Percentiles rank a stretch among this genome's conserved stretches.
Evolutionary conservation across 495 filamentous ascomycete genomes (phyloP).

Genomic region (Penicillium antarcticum): DNA sequence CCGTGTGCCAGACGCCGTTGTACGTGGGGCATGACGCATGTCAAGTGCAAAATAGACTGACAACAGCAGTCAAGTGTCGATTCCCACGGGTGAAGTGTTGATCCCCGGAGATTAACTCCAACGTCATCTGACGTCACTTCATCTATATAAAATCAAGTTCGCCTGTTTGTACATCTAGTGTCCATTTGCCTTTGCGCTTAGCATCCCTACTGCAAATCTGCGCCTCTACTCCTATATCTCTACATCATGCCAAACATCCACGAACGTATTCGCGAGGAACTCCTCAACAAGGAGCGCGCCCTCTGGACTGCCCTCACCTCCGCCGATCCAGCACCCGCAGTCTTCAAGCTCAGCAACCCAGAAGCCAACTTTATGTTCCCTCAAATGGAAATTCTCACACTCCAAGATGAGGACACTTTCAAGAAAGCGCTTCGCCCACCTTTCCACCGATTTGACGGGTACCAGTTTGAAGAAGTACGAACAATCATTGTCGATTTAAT

Average conservation of each 20-base stretch:
- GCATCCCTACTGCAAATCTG: not conserved
- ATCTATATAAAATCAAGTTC: conserved; percentile 15
- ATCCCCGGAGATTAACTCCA: conserved; percentile 12
- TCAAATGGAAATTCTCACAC: conserved; percentile 31
- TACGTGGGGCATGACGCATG: conserved; percentile 24
- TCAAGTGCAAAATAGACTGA: conserved; percentile 4
- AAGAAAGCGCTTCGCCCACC: conserved; percentile 30
- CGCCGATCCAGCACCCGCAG: conserved; percentile 37
- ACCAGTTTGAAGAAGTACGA: conserved; percentile 36
- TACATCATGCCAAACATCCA: conserved; percentile 38
- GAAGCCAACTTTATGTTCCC: conserved; percentile 40
- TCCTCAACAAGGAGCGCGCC: conserved; percentile 35
- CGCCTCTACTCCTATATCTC: not conserved
- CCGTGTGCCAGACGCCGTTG: conserved; percentile 1
- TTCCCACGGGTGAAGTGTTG: not conserved
- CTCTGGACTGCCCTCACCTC: conserved; percentile 46
- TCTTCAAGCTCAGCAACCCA: conserved; percentile 35
- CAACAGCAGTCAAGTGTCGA: not conserved
- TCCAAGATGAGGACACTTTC: conserved; percentile 28
- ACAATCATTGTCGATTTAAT: conserved; percentile 45
- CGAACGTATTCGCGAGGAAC: conserved; percentile 43
- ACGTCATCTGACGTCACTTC: conserved; percentile 30
- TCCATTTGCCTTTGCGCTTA: not conserved
- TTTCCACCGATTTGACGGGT: conserved; percentile 44
- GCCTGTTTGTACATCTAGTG: not conserved